Conservation (phyloP, 2,329 filamentous ascomycete species). For the Trichophyton equinum region DNA sequence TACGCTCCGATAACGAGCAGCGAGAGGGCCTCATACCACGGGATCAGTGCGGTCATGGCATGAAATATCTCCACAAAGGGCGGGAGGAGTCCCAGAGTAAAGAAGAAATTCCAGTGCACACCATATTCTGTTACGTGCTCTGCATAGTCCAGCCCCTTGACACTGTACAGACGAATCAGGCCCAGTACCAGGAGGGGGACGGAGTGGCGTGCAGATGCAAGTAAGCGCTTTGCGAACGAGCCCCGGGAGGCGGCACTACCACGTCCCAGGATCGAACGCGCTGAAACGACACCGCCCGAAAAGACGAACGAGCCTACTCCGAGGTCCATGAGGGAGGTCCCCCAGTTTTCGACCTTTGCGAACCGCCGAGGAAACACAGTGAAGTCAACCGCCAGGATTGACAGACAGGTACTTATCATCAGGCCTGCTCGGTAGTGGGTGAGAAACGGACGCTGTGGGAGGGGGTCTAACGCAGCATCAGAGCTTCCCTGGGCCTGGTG, state of each 20-base stretch:
- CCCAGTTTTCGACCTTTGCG: conserved; percentile 98
- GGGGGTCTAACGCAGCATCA: conserved; percentile 30
- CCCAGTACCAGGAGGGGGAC: conserved; percentile 72
- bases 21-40: conserved; percentile 65
- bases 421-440: conserved; percentile 84
- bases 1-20: conserved; percentile 57
- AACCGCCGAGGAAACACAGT: conserved; percentile 84
- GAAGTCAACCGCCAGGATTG: conserved; percentile 96
- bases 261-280: conserved; percentile 61
- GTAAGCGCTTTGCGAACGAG: conserved; percentile 44
- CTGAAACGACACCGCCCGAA: conserved; percentile 80
- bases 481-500: conserved; percentile 11
- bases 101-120: conserved; percentile 99
- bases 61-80: conserved; percentile 81
- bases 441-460: conserved; percentile 82
- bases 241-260: conserved; percentile 31
- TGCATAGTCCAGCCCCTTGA: conserved; percentile 90
- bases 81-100: conserved; percentile 77
- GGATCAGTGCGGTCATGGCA: conserved; percentile 54
- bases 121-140: conserved; percentile 97
- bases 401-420: conserved; percentile 78
- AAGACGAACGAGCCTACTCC: conserved; percentile 97
- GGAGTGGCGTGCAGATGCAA: conserved; percentile 62
- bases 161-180: conserved; percentile 66
- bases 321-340: conserved; percentile 96